Conservation (phyloP, 805 yeast genomes). For the Suhomyces vadensis region DNA sequence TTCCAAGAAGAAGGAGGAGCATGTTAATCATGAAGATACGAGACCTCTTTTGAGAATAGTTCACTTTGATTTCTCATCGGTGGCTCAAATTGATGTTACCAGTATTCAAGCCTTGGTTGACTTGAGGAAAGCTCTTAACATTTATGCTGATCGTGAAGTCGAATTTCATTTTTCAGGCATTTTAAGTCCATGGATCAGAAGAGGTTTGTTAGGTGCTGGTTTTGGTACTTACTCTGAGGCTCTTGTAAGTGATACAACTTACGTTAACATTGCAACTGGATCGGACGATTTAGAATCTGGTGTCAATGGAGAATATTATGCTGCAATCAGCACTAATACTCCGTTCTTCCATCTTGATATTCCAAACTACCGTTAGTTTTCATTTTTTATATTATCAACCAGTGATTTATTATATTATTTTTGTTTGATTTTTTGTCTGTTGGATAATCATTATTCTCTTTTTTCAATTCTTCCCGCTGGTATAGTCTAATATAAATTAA, state of each 20-base stretch:
- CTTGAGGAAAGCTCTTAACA: constrained; percentile 66
- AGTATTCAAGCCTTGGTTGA: constrained; percentile 79
- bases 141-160: constrained; percentile 77
- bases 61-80: constrained; percentile 80
- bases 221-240: constrained; percentile 62
- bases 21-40: constrained; percentile 29
- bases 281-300: constrained; percentile 34
- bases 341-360: constrained; percentile 81
- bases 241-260: constrained; percentile 39
- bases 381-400: neutral
- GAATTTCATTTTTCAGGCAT: constrained; percentile 90
- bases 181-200: constrained; percentile 81
- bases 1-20: constrained; percentile 20
- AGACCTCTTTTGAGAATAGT: constrained; percentile 71
- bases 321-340: constrained; percentile 63
- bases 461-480: too few species aligned
- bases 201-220: constrained; percentile 72
- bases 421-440: neutral
- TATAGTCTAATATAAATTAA: too few species aligned
- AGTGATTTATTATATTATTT: neutral
- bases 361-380: constrained; percentile 47
- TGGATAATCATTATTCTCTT: too few species aligned
- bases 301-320: constrained; percentile 37
- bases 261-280: constrained; percentile 39
- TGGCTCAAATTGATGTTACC: constrained; percentile 75